A percentile compares a stretch with the other conserved stretches of the same genome.
phyloP scores from a whole-genome alignment of 1,139 yeast species.

The Suhomyces terraborum region DNA sequence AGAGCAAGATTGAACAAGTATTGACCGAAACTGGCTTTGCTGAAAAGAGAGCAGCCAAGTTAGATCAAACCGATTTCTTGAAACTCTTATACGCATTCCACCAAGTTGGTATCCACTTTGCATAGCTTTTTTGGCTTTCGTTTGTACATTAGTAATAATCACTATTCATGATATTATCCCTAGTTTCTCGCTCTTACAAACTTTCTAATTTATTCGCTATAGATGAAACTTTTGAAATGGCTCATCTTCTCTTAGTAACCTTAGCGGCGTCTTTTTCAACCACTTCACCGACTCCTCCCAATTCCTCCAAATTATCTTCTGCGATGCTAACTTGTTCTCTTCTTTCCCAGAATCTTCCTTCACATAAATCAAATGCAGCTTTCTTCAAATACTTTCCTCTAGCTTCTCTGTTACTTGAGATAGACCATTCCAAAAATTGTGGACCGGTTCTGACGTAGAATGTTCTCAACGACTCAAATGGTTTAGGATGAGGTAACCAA shows the following conservation, averaged over 20 bases:
- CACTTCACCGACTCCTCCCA: conserved; percentile 90
- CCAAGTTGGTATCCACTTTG: conserved; percentile 96
- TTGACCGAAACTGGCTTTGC: conserved; percentile 75
- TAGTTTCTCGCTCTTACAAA: too few relatives aligned
- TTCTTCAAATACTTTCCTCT: conserved; percentile 89
- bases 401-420: conserved; percentile 79
- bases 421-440: conserved; percentile 88
- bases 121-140: conserved; percentile 39
- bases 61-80: conserved; percentile 93
- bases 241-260: conserved; percentile 43
- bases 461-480: conserved; percentile 82
- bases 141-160: conserved; percentile 10
- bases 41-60: conserved; percentile 88
- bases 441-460: conserved; percentile 89
- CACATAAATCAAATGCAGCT: conserved; percentile 86
- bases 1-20: conserved; percentile 63
- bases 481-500: conserved; percentile 96
- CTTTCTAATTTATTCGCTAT: too few relatives aligned
- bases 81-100: conserved; percentile 89
- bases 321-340: conserved; percentile 87
- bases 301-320: conserved; percentile 85
- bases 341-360: conserved; percentile 98
- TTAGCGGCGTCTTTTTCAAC: conserved; percentile 73
- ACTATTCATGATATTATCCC: not conserved
- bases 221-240: too few relatives aligned